Evolutionary conservation across 2,329 filamentous ascomycete species (phyloP).

Genomic region (Ophiosphaerella narmari): DNA sequence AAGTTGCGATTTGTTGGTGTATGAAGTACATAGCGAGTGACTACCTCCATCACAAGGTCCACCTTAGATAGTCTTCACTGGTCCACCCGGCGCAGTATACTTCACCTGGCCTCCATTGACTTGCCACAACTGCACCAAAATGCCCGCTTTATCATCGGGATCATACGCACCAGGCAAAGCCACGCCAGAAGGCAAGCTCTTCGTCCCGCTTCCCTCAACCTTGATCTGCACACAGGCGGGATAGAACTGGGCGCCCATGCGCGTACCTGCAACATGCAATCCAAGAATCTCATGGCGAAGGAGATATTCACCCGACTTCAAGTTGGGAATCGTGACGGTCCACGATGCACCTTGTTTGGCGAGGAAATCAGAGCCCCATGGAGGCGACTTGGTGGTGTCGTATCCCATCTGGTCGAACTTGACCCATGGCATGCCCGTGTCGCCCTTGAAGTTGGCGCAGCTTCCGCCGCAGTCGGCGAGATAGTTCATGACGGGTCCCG

Average conservation of each 20-base stretch:
- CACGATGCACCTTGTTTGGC: slow-evolving; percentile 42
- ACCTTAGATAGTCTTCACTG: slow-evolving; percentile 14
- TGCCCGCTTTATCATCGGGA: slow-evolving; percentile 22
- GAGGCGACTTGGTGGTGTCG: slow-evolving; percentile 30
- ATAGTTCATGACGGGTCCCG: slow-evolving; percentile 45
- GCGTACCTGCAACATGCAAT: slow-evolving; percentile 18
- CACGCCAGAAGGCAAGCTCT: slow-evolving; percentile 19
- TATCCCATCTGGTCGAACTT: slow-evolving; percentile 47
- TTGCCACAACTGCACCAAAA: slow-evolving; percentile 21
- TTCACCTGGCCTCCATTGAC: slow-evolving; percentile 13
- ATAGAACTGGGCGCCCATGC: slow-evolving; percentile 26
- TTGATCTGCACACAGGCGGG: slow-evolving; percentile 21
- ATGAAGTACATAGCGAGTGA: no score
- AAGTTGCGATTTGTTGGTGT: no score
- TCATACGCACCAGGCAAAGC: slow-evolving; percentile 27
- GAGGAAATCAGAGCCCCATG: slow-evolving; percentile 45
- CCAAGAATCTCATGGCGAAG: slow-evolving; percentile 26
- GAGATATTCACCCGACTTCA: slow-evolving; percentile 36
- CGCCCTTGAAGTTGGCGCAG: slow-evolving; percentile 41
- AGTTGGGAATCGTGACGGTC: slow-evolving; percentile 36
- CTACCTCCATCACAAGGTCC: no score
- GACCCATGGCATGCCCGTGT: slow-evolving; percentile 43
- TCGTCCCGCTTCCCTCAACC: slow-evolving; percentile 14
- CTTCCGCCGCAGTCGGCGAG: slow-evolving; percentile 42
- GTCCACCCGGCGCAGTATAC: slow-evolving; percentile 24